phyloP scores from a whole-genome alignment of 2,329 filamentous ascomycete species.

The Anisogramma anomala region DNA sequence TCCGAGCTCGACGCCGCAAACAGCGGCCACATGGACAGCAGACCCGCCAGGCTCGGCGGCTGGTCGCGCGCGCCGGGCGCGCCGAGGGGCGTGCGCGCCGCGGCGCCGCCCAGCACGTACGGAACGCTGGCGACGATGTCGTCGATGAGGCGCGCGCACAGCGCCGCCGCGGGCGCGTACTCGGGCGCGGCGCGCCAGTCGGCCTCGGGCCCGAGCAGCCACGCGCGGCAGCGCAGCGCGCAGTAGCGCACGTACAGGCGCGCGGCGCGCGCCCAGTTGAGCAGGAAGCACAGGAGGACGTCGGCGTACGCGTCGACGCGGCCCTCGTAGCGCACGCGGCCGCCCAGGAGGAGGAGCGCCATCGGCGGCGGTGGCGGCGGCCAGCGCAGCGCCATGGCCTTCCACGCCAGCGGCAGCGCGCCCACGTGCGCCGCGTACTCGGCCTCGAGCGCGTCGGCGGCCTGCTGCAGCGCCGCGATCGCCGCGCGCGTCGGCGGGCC shows the following conservation, averaged over 20 bases:
- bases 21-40: conserved; percentile 13
- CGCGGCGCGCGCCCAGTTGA: conserved; percentile 13
- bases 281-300: conserved; percentile 13
- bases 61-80: not conserved
- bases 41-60: conserved; percentile 9
- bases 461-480: conserved; percentile 2
- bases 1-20: conserved; percentile 14
- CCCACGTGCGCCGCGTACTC: conserved; percentile 10
- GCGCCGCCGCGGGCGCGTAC: conserved; percentile 1
- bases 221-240: conserved; percentile 11
- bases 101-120: conserved; percentile 10
- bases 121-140: conserved; percentile 12
- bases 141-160: conserved; percentile 1
- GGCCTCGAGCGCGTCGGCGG: conserved; percentile 12
- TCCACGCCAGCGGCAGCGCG: conserved; percentile 8
- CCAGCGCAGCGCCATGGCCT: conserved; percentile 10
- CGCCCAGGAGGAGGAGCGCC: conserved; percentile 7
- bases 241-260: conserved; percentile 11
- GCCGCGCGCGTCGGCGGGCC: not conserved
- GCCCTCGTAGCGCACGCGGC: conserved; percentile 6
- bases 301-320: conserved; percentile 13
- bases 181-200: conserved; percentile 9
- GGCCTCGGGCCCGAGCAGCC: conserved; percentile 7
- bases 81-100: too few species aligned
- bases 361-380: too few species aligned